Evolutionary conservation across 495 filamentous ascomycete species (phyloP).

Genomic region (Penicillium roqueforti): DNA sequence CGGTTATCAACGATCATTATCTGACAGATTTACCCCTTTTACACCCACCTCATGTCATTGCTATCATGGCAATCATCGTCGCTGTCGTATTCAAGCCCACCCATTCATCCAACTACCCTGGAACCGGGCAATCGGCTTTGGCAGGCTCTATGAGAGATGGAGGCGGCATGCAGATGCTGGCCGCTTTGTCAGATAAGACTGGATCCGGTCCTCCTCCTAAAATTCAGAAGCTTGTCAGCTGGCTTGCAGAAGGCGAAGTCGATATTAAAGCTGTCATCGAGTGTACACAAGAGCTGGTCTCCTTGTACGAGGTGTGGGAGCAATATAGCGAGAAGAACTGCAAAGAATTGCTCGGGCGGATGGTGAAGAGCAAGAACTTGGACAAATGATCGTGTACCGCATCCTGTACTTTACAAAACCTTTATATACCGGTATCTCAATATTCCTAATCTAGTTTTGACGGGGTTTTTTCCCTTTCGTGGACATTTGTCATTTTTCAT

Average conservation of each 20-base stretch:
- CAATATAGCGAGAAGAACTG: slow-evolving; percentile 79
- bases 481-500: background rate
- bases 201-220: slow-evolving; percentile 43
- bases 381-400: slow-evolving; percentile 53
- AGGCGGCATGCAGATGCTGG: slow-evolving; percentile 38
- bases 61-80: slow-evolving; percentile 83
- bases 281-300: slow-evolving; percentile 91
- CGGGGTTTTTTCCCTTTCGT: background rate
- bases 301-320: slow-evolving; percentile 90
- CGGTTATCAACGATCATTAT: slow-evolving; percentile 93
- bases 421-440: slow-evolving; percentile 1
- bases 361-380: slow-evolving; percentile 78
- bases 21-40: slow-evolving; percentile 88
- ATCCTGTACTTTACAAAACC: background rate
- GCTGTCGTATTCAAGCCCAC: slow-evolving; percentile 70
- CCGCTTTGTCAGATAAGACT: slow-evolving; percentile 35
- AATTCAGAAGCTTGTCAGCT: slow-evolving; percentile 71
- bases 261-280: slow-evolving; percentile 92
- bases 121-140: slow-evolving; percentile 36
- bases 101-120: slow-evolving; percentile 40
- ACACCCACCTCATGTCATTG: slow-evolving; percentile 84
- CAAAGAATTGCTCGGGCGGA: slow-evolving; percentile 72
- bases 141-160: slow-evolving; percentile 41
- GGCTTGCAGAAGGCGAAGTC: slow-evolving; percentile 88
- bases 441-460: background rate